phyloP scores from a whole-genome alignment of 2,329 filamentous ascomycete species.

The Bipolaris gigantea region DNA sequence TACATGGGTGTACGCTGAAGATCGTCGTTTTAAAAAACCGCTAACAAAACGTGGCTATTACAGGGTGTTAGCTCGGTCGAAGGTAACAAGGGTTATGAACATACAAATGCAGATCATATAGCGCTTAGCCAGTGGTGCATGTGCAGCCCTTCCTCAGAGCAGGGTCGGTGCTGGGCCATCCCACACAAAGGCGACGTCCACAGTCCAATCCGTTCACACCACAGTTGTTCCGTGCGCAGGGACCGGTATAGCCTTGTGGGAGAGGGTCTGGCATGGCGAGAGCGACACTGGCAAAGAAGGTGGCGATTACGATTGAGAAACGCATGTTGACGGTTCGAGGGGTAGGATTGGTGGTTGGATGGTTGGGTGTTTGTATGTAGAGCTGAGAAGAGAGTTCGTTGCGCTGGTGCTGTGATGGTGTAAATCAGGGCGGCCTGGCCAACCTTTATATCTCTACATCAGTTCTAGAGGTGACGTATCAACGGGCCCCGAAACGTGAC shows the following conservation, averaged over 20 bases:
- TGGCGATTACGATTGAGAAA: conserved; percentile 16
- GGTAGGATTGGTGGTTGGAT: neutral
- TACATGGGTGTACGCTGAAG: too few relatives aligned
- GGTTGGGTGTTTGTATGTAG: neutral
- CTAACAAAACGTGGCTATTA: neutral
- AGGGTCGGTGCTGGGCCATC: conserved; percentile 15
- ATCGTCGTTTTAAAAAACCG: neutral
- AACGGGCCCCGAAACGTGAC: conserved; percentile 5
- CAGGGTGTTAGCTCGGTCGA: neutral
- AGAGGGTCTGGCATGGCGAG: conserved; percentile 27
- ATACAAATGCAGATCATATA: neutral
- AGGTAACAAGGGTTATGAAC: neutral
- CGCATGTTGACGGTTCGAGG: conserved; percentile 12
- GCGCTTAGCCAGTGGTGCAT: conserved; percentile 15
- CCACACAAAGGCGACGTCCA: conserved; percentile 11
- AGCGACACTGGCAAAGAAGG: conserved; percentile 19
- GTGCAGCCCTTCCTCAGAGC: conserved; percentile 20
- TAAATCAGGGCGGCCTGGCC: neutral
- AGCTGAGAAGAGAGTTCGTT: neutral
- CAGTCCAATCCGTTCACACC: conserved; percentile 15
- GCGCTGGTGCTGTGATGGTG: neutral
- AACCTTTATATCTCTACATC: neutral
- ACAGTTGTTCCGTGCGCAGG: conserved; percentile 18
- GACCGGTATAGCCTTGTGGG: conserved; percentile 25
- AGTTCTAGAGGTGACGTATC: neutral